Conservation (phyloP, 805 yeast species). For the Ogataea salicorniae region DNA sequence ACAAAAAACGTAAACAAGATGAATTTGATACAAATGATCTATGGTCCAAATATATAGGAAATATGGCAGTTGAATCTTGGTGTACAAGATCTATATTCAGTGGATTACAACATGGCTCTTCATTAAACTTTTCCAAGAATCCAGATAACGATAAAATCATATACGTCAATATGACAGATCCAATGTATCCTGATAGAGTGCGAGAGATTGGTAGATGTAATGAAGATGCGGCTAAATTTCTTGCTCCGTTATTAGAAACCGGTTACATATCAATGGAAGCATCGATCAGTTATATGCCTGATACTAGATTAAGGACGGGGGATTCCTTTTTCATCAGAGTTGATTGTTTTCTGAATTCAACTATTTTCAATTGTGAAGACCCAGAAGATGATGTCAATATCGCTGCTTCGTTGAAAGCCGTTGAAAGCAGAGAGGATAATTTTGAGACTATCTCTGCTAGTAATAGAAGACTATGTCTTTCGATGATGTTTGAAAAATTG, state of each 20-base stretch:
- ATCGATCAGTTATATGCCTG: constrained; percentile 49
- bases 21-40: background rate
- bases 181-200: constrained; percentile 12
- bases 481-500: constrained; percentile 14
- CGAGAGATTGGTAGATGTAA: constrained; percentile 75
- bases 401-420: constrained; percentile 3
- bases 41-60: constrained; percentile 46
- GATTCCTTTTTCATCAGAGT: constrained; percentile 68
- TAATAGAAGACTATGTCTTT: constrained; percentile 5
- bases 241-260: constrained; percentile 60
- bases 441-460: background rate
- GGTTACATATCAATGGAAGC: constrained; percentile 51
- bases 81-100: constrained; percentile 61
- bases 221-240: constrained; percentile 58
- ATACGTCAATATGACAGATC: constrained; percentile 19
- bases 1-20: background rate
- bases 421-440: background rate
- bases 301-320: constrained; percentile 60
- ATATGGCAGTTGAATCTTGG: constrained; percentile 59
- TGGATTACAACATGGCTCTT: constrained; percentile 41
- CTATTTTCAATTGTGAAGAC: constrained; percentile 19
- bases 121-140: constrained; percentile 14
- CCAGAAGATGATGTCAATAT: background rate
- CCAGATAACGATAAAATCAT: constrained; percentile 20
- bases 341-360: constrained; percentile 48